Base-by-base conservation (phyloP, 768 basidiomycete genomes). In the Kwoniella botswanensis region DNA sequence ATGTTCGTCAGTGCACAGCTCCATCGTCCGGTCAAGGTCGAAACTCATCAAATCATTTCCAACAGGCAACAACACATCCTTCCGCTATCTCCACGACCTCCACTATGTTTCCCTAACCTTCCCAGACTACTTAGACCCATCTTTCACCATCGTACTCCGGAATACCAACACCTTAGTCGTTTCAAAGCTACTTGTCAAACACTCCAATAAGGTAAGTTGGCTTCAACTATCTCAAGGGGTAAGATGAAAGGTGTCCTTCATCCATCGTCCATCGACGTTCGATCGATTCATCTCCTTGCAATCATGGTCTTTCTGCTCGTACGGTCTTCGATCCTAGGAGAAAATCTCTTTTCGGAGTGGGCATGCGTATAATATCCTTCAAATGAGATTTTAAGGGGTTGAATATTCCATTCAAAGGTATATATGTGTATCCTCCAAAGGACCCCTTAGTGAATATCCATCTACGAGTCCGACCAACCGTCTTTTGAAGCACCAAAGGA, bases 131-230 rank as follows among this genome's bases (percentile, higher is more conserved):
- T 18, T 18, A 50, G 4, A 18, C 46, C 46, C 46, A 50, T 50
- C 46, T 50, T 18, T 15, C 46, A 13, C 46, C 46, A 50, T 50
- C 46, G 12, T 18, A 11, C 46, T 50, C 46, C 46, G 46, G 4
- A 50, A 50, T 18, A 50, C 5, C 46, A 50, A 15, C 46, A 50
- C 17, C 12, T 18, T 10, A 50, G 35, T 43, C 43, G 59, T 60
- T 60, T 60, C 59, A 60, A 60, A 60, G 59, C n/a, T 17, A 59
- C 11, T 24, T 10, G 26, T 59, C 26, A 17, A 17, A 26, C 57
- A 29, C 57, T 59, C 57, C 24, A 59, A 59, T 35, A 59, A 9
- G 12, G 12, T 22, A 29, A 29, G 6, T 29, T 12, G 55, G 55
- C 55, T 56, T 22, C 7, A 50, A 4, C 18, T 50, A 50, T 11